Conservation (phyloP, 306 rosid genomes). For the Casuarina cunninghamiana region DNA sequence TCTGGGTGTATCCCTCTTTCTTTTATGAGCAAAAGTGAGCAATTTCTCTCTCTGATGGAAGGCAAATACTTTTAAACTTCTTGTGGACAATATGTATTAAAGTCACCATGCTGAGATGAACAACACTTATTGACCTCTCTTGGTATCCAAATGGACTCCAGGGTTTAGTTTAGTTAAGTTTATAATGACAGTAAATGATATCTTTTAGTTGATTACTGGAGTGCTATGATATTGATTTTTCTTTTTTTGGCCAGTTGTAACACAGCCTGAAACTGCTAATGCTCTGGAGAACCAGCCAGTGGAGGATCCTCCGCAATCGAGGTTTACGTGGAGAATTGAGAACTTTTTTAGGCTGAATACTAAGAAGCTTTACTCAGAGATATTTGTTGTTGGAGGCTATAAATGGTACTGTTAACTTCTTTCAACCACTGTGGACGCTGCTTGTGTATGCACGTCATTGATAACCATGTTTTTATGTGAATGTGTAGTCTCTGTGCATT, state of each 20-base stretch:
- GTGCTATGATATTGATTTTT: constrained; percentile 18
- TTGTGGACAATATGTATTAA: background rate
- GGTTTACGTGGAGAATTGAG: constrained; percentile 83
- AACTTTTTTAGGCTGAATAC: constrained; percentile 69
- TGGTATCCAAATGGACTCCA: constrained; percentile 1
- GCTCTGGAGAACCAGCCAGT: constrained; percentile 73
- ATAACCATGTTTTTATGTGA: background rate
- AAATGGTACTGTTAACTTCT: constrained; percentile 61
- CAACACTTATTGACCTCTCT: background rate
- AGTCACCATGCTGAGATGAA: background rate
- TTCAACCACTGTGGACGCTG: constrained; percentile 9
- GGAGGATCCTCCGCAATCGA: constrained; percentile 71
- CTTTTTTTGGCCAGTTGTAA: constrained; percentile 47
- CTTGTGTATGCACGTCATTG: too few relatives aligned
- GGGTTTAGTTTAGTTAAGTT: constrained; percentile 15
- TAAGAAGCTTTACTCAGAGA: constrained; percentile 76
- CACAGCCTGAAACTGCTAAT: constrained; percentile 66
- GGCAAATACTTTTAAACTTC: background rate
- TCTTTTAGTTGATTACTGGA: constrained; percentile 19
- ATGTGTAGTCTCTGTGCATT: constrained; percentile 7
- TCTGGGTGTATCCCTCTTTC: background rate
- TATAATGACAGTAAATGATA: background rate
- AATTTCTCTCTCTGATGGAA: background rate
- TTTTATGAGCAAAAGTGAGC: background rate
- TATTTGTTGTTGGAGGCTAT: constrained; percentile 69